Evolutionary conservation across 352 stramenopile species (phyloP), one percentile per base, ranked within the genome.

Genomic region (Globisporangium ultimum): DNA sequence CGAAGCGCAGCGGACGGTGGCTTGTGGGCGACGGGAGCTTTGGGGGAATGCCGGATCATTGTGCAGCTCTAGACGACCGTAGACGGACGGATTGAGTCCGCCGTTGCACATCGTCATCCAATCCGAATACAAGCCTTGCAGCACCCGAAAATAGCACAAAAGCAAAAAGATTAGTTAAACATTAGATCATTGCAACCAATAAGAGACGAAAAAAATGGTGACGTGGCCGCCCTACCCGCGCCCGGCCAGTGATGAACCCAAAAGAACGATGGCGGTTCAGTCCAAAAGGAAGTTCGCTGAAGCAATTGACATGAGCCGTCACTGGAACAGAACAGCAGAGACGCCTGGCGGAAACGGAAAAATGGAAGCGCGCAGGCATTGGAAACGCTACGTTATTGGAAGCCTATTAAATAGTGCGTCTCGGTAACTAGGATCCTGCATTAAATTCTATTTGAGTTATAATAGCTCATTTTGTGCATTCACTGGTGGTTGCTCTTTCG

Each of bases 21-120:
- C 18, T 48, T 51, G 46, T 32, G 46, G 12, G 22, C 18, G 46
- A 51, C 18, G 18, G 3, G 22, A 51, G 41, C 48, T 63, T 56
- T 63, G 56, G 12, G n/a, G 3, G 38, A 63, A 36, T 63, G 48
- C 38, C 18, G 38, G 14, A 13, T 2, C 2, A 43, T 43, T 17
- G 38, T 11, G 10, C 3, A 43, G 38, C 38, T 43, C 38, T 8
- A 43, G 11, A 17, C 8, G 38, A 43, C 11, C 3, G 38, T 17
- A 43, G 38, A 43, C 14, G 38, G 38, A 43, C 38, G 38, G 38
- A 43, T 43, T 8, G 38, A 43, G 38, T 43, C 38, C 38, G 38
- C 38, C 14, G 38, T 43, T 43, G 38, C 38, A 17, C 38, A 5
- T n/a, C n/a, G n/a, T 41, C 36, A 41, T 41, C 36, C 12, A 13